phyloP scores from a whole-genome alignment of 352 stramenopile species.

The Phytopythium aichiense region DNA sequence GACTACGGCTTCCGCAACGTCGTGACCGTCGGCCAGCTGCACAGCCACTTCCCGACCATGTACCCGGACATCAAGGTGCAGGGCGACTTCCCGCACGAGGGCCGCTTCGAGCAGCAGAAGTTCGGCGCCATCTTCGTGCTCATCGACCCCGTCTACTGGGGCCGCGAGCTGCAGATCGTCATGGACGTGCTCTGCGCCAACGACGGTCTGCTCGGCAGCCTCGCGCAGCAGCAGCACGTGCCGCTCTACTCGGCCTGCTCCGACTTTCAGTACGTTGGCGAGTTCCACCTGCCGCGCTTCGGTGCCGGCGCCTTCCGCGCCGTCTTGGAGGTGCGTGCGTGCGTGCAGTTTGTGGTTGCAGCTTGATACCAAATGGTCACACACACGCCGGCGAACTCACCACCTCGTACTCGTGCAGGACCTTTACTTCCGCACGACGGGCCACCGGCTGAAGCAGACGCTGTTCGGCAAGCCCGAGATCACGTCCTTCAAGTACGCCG shows the following conservation, averaged over 20 bases:
- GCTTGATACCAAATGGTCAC: no score
- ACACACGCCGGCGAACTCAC: neutral
- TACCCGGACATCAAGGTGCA: conserved; percentile 75
- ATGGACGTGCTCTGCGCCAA: conserved; percentile 72
- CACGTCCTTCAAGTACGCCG: conserved; percentile 72
- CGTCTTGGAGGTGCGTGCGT: conserved; percentile 39
- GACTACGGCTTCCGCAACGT: conserved; percentile 85
- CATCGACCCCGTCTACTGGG: conserved; percentile 78
- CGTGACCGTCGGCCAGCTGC: conserved; percentile 69
- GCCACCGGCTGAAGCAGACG: conserved; percentile 64
- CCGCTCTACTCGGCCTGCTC: conserved; percentile 84
- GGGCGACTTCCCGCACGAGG: conserved; percentile 27
- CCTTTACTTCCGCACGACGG: conserved; percentile 78
- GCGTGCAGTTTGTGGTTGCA: no score
- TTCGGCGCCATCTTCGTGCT: conserved; percentile 74
- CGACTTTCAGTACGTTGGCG: conserved; percentile 86
- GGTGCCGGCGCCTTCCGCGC: conserved; percentile 78
- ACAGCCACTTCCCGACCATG: conserved; percentile 74
- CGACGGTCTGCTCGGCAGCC: conserved; percentile 40
- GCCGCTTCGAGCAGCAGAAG: conserved; percentile 43
- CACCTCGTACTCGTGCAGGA: conserved; percentile 13
- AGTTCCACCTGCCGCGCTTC: conserved; percentile 80
- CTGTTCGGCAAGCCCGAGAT: conserved; percentile 77
- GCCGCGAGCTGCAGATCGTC: conserved; percentile 67
- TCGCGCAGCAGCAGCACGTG: conserved; percentile 47